Conservation (phyloP, 2,329 filamentous ascomycete genomes). For the Diaporthe sp. region DNA sequence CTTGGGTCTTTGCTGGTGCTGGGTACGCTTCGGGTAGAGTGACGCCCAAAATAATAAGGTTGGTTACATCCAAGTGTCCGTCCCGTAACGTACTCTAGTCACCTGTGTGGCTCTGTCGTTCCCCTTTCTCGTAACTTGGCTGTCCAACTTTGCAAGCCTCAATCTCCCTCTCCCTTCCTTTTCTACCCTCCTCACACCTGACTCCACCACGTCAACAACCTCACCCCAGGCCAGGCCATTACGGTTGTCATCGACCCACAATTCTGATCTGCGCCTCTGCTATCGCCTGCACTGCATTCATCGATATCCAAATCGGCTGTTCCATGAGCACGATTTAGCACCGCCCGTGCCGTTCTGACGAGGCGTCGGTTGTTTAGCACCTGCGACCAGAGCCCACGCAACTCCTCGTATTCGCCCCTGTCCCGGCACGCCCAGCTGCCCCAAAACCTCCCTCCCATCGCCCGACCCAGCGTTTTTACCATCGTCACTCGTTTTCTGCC, state of each 20-base stretch:
- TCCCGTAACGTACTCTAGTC: conserved; percentile 1
- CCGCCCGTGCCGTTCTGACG: conserved; percentile 10
- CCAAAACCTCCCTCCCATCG: neutral
- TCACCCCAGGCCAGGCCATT: conserved; percentile 7
- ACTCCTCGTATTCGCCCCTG: conserved; percentile 12
- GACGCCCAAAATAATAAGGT: conserved; percentile 31
- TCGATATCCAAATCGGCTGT: conserved; percentile 5
- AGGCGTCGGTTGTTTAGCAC: conserved; percentile 22
- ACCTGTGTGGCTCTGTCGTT: neutral
- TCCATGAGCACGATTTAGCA: conserved; percentile 18
- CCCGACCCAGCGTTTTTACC: neutral
- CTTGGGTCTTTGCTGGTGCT: neutral
- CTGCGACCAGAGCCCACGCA: conserved; percentile 10
- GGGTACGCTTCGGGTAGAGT: conserved; percentile 19
- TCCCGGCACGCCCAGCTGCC: neutral
- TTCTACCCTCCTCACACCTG: neutral
- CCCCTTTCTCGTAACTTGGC: conserved; percentile 19
- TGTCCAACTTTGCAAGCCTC: conserved; percentile 5
- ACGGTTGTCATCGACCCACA: conserved; percentile 28
- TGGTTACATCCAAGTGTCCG: conserved; percentile 22
- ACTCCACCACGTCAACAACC: conserved; percentile 25
- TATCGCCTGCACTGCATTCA: neutral
- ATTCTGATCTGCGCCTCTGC: conserved; percentile 7
- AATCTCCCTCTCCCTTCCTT: conserved; percentile 10
- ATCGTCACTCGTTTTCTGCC: conserved; percentile 33